Evolutionary conservation across 345 rosid species (phyloP).

Genomic region (Arabidopsis arenosa): DNA sequence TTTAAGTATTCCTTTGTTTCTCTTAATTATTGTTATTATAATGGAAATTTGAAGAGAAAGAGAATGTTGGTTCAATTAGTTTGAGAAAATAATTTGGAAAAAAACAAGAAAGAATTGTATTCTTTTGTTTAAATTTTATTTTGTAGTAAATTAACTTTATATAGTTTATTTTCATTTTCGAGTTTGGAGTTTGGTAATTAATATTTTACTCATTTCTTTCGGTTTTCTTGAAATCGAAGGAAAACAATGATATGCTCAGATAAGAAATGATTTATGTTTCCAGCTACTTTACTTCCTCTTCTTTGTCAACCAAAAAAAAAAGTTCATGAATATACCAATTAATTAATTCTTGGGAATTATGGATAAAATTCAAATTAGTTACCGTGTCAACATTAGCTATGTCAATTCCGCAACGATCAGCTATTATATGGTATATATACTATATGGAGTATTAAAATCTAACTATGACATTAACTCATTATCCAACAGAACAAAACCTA

Average conservation of each 20-base stretch:
- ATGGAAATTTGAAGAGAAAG: slow-evolving; percentile 35
- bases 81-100: slow-evolving; percentile 22
- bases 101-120: neutral
- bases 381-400: neutral
- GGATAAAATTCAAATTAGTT: slow-evolving; percentile 7
- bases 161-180: slow-evolving; percentile 13
- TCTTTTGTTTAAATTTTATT: neutral
- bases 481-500: neutral
- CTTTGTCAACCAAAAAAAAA: neutral
- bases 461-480: neutral
- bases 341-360: neutral
- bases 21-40: slow-evolving; percentile 45
- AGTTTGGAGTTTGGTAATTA: slow-evolving; percentile 35
- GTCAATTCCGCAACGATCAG: slow-evolving; percentile 16
- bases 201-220: neutral
- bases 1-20: slow-evolving; percentile 23
- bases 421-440: neutral
- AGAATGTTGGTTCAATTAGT: slow-evolving; percentile 38
- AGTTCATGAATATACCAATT: neutral
- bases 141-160: neutral
- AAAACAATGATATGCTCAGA: slow-evolving; percentile 24
- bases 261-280: slow-evolving; percentile 9
- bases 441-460: neutral
- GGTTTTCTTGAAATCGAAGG: slow-evolving; percentile 30
- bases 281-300: neutral